A percentile compares a stretch with the other conserved stretches of the same genome.
Evolutionary conservation across 2,329 filamentous ascomycete species (phyloP).

Genomic region (Stemphylium vesicarium): DNA sequence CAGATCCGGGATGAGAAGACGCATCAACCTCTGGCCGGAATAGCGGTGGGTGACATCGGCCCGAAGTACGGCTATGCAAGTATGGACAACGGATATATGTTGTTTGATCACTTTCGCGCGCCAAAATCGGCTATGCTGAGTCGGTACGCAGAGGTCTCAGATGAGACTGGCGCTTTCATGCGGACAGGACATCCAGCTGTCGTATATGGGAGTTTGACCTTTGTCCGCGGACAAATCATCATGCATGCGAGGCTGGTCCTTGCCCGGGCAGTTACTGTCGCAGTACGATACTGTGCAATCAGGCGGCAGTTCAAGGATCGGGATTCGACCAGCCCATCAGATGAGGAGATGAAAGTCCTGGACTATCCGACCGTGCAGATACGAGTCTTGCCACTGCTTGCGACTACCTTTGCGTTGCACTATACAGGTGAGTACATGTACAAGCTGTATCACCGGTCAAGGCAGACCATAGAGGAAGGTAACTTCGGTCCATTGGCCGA

Average conservation of each 20-base stretch:
- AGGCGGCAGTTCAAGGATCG: constrained; percentile 59
- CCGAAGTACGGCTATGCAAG: constrained; percentile 62
- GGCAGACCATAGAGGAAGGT: constrained; percentile 57
- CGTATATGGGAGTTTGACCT: constrained; percentile 59
- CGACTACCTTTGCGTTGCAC: constrained; percentile 59
- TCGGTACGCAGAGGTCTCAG: constrained; percentile 57
- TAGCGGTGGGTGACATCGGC: constrained; percentile 62
- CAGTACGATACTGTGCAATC: constrained; percentile 58
- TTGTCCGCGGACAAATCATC: constrained; percentile 55
- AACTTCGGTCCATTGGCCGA: constrained; percentile 58
- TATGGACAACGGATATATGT: constrained; percentile 62
- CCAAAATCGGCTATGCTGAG: constrained; percentile 58
- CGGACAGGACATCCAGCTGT: constrained; percentile 57
- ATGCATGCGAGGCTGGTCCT: constrained; percentile 61
- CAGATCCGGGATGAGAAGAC: constrained; percentile 59
- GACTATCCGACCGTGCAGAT: constrained; percentile 64
- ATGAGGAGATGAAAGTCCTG: constrained; percentile 54
- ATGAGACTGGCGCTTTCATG: constrained; percentile 54
- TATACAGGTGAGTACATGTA: constrained; percentile 59
- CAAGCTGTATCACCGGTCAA: constrained; percentile 54
- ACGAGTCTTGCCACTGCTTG: constrained; percentile 59
- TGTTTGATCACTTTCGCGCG: constrained; percentile 57
- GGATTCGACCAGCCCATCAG: constrained; percentile 48
- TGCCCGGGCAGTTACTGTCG: constrained; percentile 60
- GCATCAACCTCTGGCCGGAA: constrained; percentile 55